A percentile compares a stretch with the other conserved stretches of the same genome.
Evolutionary conservation across 2,329 filamentous ascomycete genomes (phyloP).

Genomic region (Arthrobotrys megalospora): DNA sequence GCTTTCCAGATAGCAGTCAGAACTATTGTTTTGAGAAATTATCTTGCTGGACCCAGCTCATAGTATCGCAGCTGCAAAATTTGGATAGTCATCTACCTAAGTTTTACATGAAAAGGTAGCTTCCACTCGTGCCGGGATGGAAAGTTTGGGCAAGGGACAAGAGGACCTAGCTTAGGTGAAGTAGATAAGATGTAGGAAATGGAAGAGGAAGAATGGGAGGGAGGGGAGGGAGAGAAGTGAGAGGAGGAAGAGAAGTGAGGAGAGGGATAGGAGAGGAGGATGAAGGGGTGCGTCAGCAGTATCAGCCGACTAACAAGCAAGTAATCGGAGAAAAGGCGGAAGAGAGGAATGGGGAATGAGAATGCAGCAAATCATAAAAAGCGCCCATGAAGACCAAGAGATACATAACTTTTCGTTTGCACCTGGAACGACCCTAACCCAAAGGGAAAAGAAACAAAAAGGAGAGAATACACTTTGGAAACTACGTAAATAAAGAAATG

Average conservation of each 20-base stretch:
- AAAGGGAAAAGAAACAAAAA: constrained; percentile 30
- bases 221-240: background rate
- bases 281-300: background rate
- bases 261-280: background rate
- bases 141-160: background rate
- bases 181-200: background rate
- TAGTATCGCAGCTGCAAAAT: no score
- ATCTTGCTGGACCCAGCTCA: no score
- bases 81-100: no score
- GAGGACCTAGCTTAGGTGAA: background rate
- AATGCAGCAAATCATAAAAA: constrained; percentile 37
- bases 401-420: constrained; percentile 61
- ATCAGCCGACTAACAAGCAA: no score
- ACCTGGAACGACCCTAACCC: constrained; percentile 60
- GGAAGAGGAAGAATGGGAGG: background rate
- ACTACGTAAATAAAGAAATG: constrained; percentile 17
- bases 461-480: constrained; percentile 32
- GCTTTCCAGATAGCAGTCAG: no score
- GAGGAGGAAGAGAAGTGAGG: background rate
- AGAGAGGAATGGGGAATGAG: constrained; percentile 18
- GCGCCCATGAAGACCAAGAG: constrained; percentile 54
- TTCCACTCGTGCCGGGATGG: no score
- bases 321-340: background rate
- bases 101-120: no score
- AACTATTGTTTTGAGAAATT: no score